Conservation (phyloP, 1,284 basidiomycete genomes). For the Apiotrichum brassicae region DNA sequence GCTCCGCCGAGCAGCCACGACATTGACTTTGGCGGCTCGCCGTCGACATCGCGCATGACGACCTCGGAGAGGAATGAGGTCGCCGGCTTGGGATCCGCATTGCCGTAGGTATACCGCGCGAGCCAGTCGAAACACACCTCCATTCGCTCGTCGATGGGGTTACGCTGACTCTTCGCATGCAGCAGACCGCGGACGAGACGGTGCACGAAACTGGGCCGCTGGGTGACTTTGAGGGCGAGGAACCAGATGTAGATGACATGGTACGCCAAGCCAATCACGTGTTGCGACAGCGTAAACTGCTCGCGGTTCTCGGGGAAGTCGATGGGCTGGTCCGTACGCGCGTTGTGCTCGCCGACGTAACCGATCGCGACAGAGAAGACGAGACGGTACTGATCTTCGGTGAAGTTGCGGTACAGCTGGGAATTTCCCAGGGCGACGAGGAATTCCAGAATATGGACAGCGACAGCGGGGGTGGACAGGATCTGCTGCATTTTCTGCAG, state of each 20-base stretch:
- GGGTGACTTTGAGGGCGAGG: slow-evolving; percentile 75
- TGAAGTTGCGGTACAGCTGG: slow-evolving; percentile 82
- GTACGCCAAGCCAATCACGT: slow-evolving; percentile 89
- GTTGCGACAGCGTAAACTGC: slow-evolving; percentile 88
- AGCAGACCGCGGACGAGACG: slow-evolving; percentile 84
- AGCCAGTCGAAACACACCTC: slow-evolving; percentile 99
- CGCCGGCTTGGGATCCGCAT: slow-evolving; percentile 83
- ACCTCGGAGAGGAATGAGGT: slow-evolving; percentile 68
- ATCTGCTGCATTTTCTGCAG: slow-evolving; percentile 87
- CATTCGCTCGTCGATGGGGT: slow-evolving; percentile 75
- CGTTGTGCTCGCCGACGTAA: slow-evolving; percentile 79
- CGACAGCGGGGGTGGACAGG: slow-evolving; percentile 88
- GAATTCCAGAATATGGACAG: slow-evolving; percentile 92
- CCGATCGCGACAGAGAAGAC: slow-evolving; percentile 93
- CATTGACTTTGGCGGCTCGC: slow-evolving; percentile 49
- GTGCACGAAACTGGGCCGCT: slow-evolving; percentile 73
- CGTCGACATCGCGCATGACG: slow-evolving; percentile 44
- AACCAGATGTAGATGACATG: slow-evolving; percentile 95
- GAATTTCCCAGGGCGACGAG: slow-evolving; percentile 79
- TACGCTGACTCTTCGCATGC: slow-evolving; percentile 74
- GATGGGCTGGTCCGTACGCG: slow-evolving; percentile 43
- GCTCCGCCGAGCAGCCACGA: slow-evolving; percentile 85
- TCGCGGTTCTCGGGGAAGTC: slow-evolving; percentile 56
- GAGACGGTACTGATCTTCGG: slow-evolving; percentile 84
- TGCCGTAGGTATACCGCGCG: slow-evolving; percentile 88